Base-by-base conservation (phyloP, 176 grass and related monocot genomes). In the Musa schizocarpa region DNA sequence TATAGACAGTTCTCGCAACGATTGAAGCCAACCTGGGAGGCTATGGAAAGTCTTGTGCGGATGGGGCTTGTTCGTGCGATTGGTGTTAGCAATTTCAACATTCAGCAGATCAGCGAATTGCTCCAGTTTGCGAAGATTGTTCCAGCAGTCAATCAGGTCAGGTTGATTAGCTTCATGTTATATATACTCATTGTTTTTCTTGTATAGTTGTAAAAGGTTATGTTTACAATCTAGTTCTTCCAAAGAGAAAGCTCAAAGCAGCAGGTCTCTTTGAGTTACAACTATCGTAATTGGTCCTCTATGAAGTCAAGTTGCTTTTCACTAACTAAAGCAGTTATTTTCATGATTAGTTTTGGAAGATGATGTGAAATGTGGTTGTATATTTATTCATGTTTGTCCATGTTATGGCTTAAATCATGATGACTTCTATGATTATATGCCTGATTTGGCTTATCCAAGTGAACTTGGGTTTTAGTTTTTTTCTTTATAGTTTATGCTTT, bases 81-180 rank as follows among this genome's bases (percentile, higher is more conserved):
- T 10, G 83, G 83, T 9, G 74, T 86, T 50, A 86, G 83, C 79
- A 86, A 86, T 68, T 86, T 86, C 74, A 86, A 81, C 34, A 62
- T 86, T 56, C 79, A 81, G 25, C 83, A 86, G 68, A 86, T 86
- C 16, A 77, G 25, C 22, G 83, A 86, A 72, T 50, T 86, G 52
- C 83, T 86, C 9, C 79, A 68, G 63, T 86, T 86, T 66, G 83
- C 83, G 8, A 81, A 81, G 79, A 72, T 81, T 68, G 57, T 81
- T 53, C 83, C 83, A 52, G 83, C 83, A 68, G 79, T 86, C 71
- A 86, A 86, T 67, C 83, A 86, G 79, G 83, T 86, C 1, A 73
- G 79, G 17, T 68, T 17, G 7, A 57, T 17, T 22, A 54, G 11
- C 24, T 79, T 79, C 22, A 13, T 19, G 56, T n/a, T 70, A 43